A percentile compares a stretch with the other conserved stretches of the same genome.
These are phyloP conservation scores for Colletotrichum zoysiae DNA, from an alignment of 2,329 filamentous ascomycete species.

Conservation along the genomic window DNA sequence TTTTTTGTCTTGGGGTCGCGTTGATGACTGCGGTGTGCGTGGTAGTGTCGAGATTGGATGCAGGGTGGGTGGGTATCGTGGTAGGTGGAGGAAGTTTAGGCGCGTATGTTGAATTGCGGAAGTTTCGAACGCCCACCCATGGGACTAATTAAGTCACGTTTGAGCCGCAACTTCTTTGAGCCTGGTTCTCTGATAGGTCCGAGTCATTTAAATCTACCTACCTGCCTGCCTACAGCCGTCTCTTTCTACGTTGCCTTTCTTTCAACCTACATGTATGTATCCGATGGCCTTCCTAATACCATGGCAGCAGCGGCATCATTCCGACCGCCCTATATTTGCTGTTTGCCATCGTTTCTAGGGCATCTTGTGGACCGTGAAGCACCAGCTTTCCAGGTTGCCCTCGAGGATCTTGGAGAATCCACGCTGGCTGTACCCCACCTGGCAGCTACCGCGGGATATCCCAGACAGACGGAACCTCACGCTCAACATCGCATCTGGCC, in stretches of 20 bases:
- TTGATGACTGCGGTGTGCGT: constrained; percentile 16
- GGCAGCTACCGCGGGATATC: constrained; percentile 23
- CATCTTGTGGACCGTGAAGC: constrained; percentile 22
- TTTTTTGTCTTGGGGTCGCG: constrained; percentile 9
- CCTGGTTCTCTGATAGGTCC: constrained; percentile 42
- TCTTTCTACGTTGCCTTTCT: constrained; percentile 5
- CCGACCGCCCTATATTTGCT: constrained; percentile 2
- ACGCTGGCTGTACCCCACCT: constrained; percentile 35
- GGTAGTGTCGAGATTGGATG: constrained; percentile 13
- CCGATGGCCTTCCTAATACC: background rate
- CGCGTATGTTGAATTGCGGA: constrained; percentile 38
- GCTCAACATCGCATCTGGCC: constrained; percentile 2
- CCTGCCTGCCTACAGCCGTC: constrained; percentile 26
- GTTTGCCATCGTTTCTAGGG: background rate
- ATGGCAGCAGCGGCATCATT: background rate
- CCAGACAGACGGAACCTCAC: constrained; percentile 30
- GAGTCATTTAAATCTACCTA: constrained; percentile 41
- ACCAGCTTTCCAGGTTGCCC: constrained; percentile 11
- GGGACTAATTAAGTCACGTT: constrained; percentile 40
- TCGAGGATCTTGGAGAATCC: constrained; percentile 31
- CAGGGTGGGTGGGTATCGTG: constrained; percentile 46
- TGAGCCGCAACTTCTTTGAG: constrained; percentile 42
- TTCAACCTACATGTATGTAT: background rate
- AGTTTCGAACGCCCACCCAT: constrained; percentile 41
- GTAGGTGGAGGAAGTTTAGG: constrained; percentile 45